These are phyloP conservation scores for Dioszegia crocea DNA, from an alignment of 768 basidiomycete genomes.

Conservation along the genomic window DNA sequence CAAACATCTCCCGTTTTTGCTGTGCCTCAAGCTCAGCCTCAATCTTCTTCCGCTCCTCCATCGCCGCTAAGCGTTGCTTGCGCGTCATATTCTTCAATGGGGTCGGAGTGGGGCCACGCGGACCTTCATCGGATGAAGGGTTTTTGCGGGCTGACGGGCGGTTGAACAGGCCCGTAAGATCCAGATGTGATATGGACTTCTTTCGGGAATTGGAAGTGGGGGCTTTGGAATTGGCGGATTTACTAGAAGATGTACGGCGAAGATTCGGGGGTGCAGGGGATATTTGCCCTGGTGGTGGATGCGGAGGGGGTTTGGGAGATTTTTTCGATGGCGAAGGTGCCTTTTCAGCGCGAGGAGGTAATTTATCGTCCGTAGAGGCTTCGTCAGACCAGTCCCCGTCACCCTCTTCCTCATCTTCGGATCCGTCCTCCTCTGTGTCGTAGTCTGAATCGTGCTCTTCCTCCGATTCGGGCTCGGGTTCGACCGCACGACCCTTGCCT, in stretches of 20 bases:
- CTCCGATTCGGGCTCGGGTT: neutral
- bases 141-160: conserved; percentile 10
- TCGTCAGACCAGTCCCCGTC: conserved; percentile 15
- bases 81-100: conserved; percentile 37
- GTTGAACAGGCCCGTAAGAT: conserved; percentile 17
- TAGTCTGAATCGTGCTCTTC: neutral
- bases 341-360: neutral
- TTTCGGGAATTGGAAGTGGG: neutral
- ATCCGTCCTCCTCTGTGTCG: neutral
- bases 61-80: conserved; percentile 27
- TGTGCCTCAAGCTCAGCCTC: conserved; percentile 45
- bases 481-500: too few species aligned
- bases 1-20: conserved; percentile 48
- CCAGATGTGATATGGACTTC: conserved; percentile 4
- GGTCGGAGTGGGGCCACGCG: conserved; percentile 38
- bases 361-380: neutral
- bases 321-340: neutral
- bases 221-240: neutral
- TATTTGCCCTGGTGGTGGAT: neutral
- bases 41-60: conserved; percentile 31
- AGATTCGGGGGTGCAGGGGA: neutral
- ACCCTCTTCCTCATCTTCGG: neutral
- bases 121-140: conserved; percentile 5
- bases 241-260: neutral
- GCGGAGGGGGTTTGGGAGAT: neutral